Percentiles rank a stretch among this genome's conserved stretches.
Conservation (phyloP, 768 basidiomycete genomes). For the Chalciporus sphaerocephalus region DNA sequence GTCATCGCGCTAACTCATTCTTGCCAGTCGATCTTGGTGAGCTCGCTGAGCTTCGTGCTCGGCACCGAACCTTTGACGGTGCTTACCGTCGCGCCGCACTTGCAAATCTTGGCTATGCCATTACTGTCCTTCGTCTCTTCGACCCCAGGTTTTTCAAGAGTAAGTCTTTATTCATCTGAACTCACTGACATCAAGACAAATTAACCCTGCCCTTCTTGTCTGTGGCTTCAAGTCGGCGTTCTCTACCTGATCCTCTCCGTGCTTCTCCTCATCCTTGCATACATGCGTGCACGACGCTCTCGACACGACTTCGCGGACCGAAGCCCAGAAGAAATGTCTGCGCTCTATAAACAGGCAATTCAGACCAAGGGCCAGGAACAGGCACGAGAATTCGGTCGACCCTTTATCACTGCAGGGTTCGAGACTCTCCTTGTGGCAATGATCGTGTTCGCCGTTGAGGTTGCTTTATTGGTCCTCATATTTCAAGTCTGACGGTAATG, state of each 20-base stretch:
- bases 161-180: constrained; percentile 32
- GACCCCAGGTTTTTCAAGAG: constrained; percentile 69
- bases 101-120: constrained; percentile 65
- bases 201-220: constrained; percentile 18
- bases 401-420: constrained; percentile 80
- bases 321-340: constrained; percentile 30
- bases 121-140: constrained; percentile 77
- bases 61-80: constrained; percentile 79
- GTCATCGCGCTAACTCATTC: constrained; percentile 49
- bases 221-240: constrained; percentile 44
- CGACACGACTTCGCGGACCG: constrained; percentile 75
- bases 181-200: constrained; percentile 17
- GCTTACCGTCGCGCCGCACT: constrained; percentile 77
- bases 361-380: constrained; percentile 59
- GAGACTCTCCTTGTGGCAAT: constrained; percentile 53
- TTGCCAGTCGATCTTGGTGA: constrained; percentile 50
- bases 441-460: constrained; percentile 60
- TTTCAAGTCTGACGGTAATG: constrained; percentile 31
- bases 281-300: constrained; percentile 59
- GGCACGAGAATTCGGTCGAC: constrained; percentile 64
- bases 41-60: constrained; percentile 71
- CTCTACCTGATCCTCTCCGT: constrained; percentile 60
- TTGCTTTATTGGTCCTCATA: constrained; percentile 62
- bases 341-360: constrained; percentile 36
- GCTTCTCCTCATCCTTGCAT: constrained; percentile 55